Base-by-base conservation (phyloP, 2,329 filamentous ascomycete species). In the Mollisia scopiformis region DNA sequence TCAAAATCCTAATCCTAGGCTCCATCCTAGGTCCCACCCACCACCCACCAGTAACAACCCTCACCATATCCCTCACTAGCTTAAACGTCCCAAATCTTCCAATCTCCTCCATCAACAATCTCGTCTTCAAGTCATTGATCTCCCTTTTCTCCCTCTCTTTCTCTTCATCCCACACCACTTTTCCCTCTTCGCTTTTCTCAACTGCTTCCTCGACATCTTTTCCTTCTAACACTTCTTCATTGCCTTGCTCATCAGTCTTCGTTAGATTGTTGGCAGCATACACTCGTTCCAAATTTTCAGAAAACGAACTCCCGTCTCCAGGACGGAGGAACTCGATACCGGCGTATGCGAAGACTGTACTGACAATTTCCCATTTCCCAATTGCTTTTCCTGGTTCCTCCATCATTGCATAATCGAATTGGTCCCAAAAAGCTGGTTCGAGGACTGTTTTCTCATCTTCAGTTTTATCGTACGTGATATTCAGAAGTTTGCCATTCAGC, bases 21-120 rank as follows among this genome's bases (percentile, higher is more conserved):
- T 78, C 78, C 84, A 88, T 87, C 65, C 80, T 78, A 25, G 86
- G 86, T 0, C 87, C 87, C 66, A 85, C 66, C 86, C 87, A 90
- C 83, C 85, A 88, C 0, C 87, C 87, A 1, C 85, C 80, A 0
- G 84, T 87, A 5, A 71, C 52, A 43, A 75, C 63, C 61, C 81
- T 80, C 6, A 84, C 78, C 28, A 63, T 67, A 58, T 73, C 67
- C 59, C 69, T 70, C 31, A 73, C 55, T 50, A 70, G 39, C 53
- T 62, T 61, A 57, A 65, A 71, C n/a, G 63, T 67, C 8, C 67
- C 71, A 62, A 69, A 69, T 13, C 62, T 60, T 16, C 65, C 66
- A 64, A 72, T 68, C 64, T 72, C 62, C 56, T 66, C 56, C 25
- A 64, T 58, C 57, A 69, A 19, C 53, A 68, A 57, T 37, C 55